Conservation (phyloP, 192 early-diverging fungal genomes). For the Jimgerdemannia flammicorona region DNA sequence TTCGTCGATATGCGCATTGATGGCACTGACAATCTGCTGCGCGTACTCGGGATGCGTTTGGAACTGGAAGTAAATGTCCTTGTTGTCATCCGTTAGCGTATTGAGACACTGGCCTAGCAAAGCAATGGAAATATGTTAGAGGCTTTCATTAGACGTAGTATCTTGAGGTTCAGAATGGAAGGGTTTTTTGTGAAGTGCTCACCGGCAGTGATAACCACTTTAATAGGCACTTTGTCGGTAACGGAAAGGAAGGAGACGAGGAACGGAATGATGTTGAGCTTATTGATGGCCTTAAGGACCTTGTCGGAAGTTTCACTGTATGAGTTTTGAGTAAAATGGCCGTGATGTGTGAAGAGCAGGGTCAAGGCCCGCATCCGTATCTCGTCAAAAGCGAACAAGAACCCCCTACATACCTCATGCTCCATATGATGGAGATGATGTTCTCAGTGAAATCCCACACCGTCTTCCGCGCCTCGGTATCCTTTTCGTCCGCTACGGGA, state of each 20-base stretch:
- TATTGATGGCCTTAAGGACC: constrained; percentile 63
- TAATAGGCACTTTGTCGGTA: constrained; percentile 41
- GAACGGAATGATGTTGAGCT: constrained; percentile 55
- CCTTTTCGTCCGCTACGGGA: constrained; percentile 27
- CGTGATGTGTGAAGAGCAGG: too few species aligned
- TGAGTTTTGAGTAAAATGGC: neutral
- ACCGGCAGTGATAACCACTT: constrained; percentile 52
- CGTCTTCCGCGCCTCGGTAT: constrained; percentile 34
- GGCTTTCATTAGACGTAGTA: neutral
- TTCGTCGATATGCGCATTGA: constrained; percentile 41
- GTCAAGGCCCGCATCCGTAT: too few species aligned
- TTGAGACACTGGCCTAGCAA: constrained; percentile 71
- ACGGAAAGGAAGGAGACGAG: constrained; percentile 65
- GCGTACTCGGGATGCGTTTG: constrained; percentile 51
- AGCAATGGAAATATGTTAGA: neutral
- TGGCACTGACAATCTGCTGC: constrained; percentile 42
- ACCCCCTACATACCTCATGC: constrained; percentile 28
- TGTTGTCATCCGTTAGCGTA: constrained; percentile 80
- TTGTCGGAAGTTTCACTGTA: constrained; percentile 67
- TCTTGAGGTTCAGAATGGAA: too few species aligned
- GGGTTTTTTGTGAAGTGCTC: neutral
- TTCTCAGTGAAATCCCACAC: constrained; percentile 59
- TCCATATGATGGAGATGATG: constrained; percentile 52
- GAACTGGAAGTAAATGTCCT: constrained; percentile 52
- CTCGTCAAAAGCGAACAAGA: too few species aligned